Evolutionary conservation across 768 basidiomycete species (phyloP), one percentile per base, ranked within the genome.

Genomic region (Mrakia gelida): DNA sequence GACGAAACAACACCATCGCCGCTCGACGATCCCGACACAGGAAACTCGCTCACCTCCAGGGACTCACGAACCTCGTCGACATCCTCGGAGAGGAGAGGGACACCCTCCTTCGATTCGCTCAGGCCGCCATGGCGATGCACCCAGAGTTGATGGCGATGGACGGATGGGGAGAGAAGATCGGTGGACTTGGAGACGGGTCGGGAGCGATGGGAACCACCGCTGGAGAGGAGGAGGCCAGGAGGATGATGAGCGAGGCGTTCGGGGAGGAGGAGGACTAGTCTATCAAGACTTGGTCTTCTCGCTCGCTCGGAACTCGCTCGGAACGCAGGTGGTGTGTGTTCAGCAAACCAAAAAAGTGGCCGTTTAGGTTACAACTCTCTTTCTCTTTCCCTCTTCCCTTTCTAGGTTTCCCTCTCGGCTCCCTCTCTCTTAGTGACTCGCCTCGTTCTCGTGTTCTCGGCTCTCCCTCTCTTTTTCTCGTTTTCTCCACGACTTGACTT

Each of bases 1-100:
- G 94, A 43, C 87, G 90, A 13, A 90, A 91, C 85, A 96, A 96
- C 81, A 94, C 94, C 3, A 84, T 94, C 7, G 93, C 94, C 0
- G 94, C 94, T 9, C 89, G 94, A 2, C 88, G 91, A 43, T 91
- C 90, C 82, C 88, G 94, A 28, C 88, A 88, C 86, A 88, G 92
- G 77, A 94, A 92, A 86, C 84, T 90, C 59, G 88, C 89, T 82
- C 89, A 93, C 80, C 88, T 91, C 80, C 87, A 88, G 75, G 87
- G 88, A 76, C 85, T 95, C 71, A 90, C 93, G 85, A 18, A 9
- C 49, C 52, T 67, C 23, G 77, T 78, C 28, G 73, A 7, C 4
- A 41, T 41, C 26, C n/a, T 78, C 28, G 21, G 43, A 16, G 65
- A 30, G 43, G 77, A 78, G 38, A 52, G 56, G 65, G 73, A 73